Evolutionary conservation across 768 basidiomycete genomes (phyloP), one percentile per base, ranked within the genome.

Genomic region (Agaricus sinodeliciosus): DNA sequence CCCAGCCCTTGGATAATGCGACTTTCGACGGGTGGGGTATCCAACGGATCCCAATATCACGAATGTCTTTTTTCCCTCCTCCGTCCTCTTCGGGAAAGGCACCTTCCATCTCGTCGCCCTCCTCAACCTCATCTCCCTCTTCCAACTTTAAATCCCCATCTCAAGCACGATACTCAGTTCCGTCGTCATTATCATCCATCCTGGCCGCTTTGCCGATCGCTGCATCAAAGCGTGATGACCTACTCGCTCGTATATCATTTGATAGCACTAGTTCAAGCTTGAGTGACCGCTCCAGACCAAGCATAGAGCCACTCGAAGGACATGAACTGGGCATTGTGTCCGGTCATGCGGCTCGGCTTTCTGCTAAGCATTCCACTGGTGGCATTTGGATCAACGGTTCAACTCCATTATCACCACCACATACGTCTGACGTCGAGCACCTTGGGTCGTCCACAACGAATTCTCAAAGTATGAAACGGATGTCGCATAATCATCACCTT

Each of bases 11-110:
- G 25, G 59, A 55, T 27, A 52, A 59, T 16, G 44, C 55, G 15
- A 59, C 63, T 31, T 47, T 59, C 37, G 56, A 49, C 11, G 62
- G 62, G 42, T 65, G 70, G 18, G 48, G 48, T 5, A 66, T 81
- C 42, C 72, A 68, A 35, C 74, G 75, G 49, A 65, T 82, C 43
- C 79, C 80, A 44, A 63, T 67, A 4, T 78, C 75, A 6, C 72
- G 77, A 57, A 63, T 82, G 19, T 77, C 79, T 1, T 81, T 76
- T 62, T 82, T 82, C 56, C 80, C 80, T 13, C 77, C 80, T 0
- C 65, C 75, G 8, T 63, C 68, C 19, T 63, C 58, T 47, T 55
- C 65, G 48, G 58, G 56, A 45, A 55, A 57, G 26, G 53, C 45
- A 27, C 56, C 56, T 43, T 46, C 63, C 31, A 36, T 48, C 18